These are phyloP conservation scores for Panellus pusillus DNA, from an alignment of 768 basidiomycete genomes.

Conservation along the genomic window DNA sequence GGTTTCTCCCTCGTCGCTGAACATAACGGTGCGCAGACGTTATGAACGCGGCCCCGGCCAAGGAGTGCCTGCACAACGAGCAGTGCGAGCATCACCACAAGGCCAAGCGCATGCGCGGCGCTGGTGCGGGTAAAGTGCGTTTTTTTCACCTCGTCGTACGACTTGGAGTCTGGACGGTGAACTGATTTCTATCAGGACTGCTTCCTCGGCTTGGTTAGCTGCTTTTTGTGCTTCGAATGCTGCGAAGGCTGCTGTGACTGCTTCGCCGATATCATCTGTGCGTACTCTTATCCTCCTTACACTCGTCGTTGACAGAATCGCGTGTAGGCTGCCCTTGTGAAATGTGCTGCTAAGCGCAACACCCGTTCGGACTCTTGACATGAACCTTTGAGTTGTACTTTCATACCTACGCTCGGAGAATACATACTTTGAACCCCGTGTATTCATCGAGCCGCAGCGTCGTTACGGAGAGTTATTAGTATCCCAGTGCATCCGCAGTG, in stretches of 20 bases:
- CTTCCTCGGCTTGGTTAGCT: slow-evolving; percentile 58
- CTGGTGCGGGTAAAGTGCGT: slow-evolving; percentile 64
- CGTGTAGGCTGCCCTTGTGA: slow-evolving; percentile 76
- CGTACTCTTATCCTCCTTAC: slow-evolving; percentile 25
- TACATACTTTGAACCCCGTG: not conserved
- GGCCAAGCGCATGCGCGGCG: slow-evolving; percentile 66
- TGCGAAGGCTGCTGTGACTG: slow-evolving; percentile 70
- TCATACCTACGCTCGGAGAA: not conserved
- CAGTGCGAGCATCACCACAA: slow-evolving; percentile 44
- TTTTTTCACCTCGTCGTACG: slow-evolving; percentile 1
- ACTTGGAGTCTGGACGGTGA: too few relatives aligned
- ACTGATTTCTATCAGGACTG: slow-evolving; percentile 51
- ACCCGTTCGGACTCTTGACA: not conserved
- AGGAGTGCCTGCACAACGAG: slow-evolving; percentile 22
- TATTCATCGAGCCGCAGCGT: too few relatives aligned
- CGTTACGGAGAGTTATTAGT: too few relatives aligned
- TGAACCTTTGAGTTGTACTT: not conserved
- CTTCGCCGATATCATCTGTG: slow-evolving; percentile 68
- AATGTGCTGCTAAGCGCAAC: slow-evolving; percentile 59
- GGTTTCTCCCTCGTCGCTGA: too few relatives aligned
- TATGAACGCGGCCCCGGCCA: slow-evolving; percentile 35
- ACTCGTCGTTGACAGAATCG: not conserved
- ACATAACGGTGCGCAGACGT: too few relatives aligned
- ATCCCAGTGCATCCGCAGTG: too few relatives aligned
- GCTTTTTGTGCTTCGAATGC: slow-evolving; percentile 69